phyloP scores from a whole-genome alignment of 495 filamentous ascomycete genomes.

The Ramalina peruviana region DNA sequence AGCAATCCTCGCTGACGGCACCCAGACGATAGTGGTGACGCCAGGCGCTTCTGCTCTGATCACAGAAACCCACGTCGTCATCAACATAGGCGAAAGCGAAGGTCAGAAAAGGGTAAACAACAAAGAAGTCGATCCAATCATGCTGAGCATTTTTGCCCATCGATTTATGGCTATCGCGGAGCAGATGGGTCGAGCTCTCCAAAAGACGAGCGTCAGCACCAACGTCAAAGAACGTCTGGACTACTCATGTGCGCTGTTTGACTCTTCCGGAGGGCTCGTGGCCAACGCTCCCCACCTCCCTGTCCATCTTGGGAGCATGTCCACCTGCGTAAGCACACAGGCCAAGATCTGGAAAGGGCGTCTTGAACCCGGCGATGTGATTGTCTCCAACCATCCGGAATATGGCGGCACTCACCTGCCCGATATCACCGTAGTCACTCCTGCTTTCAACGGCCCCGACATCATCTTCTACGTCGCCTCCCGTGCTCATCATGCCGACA shows the following conservation, averaged over 20 bases:
- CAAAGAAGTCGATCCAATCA: conserved; percentile 59
- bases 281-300: conserved; percentile 93
- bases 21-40: conserved; percentile 88
- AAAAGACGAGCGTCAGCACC: conserved; percentile 94
- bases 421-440: conserved; percentile 89
- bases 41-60: conserved; percentile 62
- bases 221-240: conserved; percentile 97
- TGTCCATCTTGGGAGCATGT: conserved; percentile 87
- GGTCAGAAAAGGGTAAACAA: conserved; percentile 26
- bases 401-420: conserved; percentile 81
- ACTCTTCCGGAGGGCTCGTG: conserved; percentile 76
- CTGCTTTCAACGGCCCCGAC: conserved; percentile 73
- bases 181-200: conserved; percentile 90
- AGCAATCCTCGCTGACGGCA: conserved; percentile 85
- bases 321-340: conserved; percentile 85
- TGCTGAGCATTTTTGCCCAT: conserved; percentile 90
- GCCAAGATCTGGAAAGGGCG: conserved; percentile 87
- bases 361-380: conserved; percentile 78
- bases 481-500: conserved; percentile 91
- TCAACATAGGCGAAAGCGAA: conserved; percentile 42
- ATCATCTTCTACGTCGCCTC: conserved; percentile 97
- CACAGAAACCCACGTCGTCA: conserved; percentile 55
- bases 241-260: conserved; percentile 93
- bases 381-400: conserved; percentile 92
- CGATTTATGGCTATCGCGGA: conserved; percentile 98